phyloP scores from a whole-genome alignment of 2,329 filamentous ascomycete genomes.

The Aspergillus versicolor region DNA sequence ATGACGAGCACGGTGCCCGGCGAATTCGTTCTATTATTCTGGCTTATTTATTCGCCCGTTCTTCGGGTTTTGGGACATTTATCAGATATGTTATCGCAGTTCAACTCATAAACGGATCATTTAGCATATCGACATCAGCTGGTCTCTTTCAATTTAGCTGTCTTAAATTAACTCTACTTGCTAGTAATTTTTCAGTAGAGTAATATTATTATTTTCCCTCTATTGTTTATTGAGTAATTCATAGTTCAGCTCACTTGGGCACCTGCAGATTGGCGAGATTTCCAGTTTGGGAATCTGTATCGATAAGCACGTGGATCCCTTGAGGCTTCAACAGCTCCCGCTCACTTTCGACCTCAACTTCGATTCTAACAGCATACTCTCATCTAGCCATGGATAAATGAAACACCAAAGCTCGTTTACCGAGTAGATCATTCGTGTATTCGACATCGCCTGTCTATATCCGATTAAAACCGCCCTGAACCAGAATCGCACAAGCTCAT shows the following conservation, averaged over 20 bases:
- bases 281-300: conserved; percentile 8
- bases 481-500: not conserved
- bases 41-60: conserved; percentile 7
- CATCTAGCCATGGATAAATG: not conserved
- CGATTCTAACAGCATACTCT: no score
- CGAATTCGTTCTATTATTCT: conserved; percentile 17
- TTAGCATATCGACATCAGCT: not conserved
- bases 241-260: not conserved
- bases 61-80: conserved; percentile 7
- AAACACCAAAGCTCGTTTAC: not conserved
- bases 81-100: not conserved
- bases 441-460: not conserved
- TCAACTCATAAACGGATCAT: conserved; percentile 1
- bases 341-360: not conserved
- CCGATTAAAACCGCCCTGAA: not conserved
- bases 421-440: not conserved
- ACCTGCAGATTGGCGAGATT: not conserved
- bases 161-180: not conserved
- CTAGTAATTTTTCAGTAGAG: not conserved
- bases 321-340: not conserved
- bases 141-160: not conserved
- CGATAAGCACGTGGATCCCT: conserved; percentile 25
- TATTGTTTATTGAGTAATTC: not conserved
- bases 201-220: not conserved
- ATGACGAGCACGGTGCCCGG: conserved; percentile 33